Percentiles rank a stretch among this genome's conserved stretches.
Evolutionary conservation across 225 moss, liverwort and hornwort species (phyloP).

Genomic region (Straminergon stramineum): DNA sequence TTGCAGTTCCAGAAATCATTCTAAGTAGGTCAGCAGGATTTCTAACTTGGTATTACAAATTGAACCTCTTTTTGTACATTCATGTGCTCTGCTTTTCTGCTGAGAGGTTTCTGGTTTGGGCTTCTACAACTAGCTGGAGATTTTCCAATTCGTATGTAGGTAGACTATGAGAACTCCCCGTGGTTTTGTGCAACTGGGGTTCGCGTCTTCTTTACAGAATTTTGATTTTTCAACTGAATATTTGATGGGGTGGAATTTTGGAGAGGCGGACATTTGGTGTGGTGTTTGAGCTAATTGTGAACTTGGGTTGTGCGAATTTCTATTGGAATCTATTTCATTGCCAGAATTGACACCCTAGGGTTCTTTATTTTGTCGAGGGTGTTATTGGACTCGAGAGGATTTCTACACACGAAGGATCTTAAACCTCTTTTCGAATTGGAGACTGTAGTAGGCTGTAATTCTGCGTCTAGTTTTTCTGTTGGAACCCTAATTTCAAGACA

Average conservation of each 20-base stretch:
- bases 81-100: not conserved
- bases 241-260: not conserved
- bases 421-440: not conserved
- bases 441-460: not conserved
- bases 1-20: not conserved
- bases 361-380: not conserved
- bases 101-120: not conserved
- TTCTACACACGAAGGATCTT: not conserved
- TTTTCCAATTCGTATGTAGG: not conserved
- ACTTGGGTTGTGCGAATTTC: not conserved
- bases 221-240: not conserved
- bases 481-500: conserved; percentile 3
- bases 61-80: not conserved
- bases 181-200: not conserved
- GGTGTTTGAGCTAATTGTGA: not conserved
- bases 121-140: not conserved
- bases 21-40: not conserved
- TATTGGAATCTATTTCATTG: not conserved
- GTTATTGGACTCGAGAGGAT: not conserved
- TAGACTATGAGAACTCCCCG: not conserved
- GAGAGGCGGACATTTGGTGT: not conserved
- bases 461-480: not conserved
- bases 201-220: not conserved
- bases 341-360: not conserved
- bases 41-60: not conserved